phyloP scores from a whole-genome alignment of 768 basidiomycete genomes.

The Podaxis pistillaris region DNA sequence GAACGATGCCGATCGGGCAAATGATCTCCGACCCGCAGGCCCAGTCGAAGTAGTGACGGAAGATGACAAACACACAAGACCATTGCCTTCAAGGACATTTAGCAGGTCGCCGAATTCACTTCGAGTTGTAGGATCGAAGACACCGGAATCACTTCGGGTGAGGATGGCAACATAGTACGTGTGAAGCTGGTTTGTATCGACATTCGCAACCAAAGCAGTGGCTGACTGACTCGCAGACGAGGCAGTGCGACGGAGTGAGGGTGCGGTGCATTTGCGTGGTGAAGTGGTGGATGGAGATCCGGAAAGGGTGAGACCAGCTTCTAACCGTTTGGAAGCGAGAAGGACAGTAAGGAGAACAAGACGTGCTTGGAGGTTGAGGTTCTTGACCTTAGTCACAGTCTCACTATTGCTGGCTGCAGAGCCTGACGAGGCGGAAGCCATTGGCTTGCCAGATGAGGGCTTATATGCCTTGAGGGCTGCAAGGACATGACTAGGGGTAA shows the following conservation, averaged over 20 bases:
- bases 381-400: slow-evolving; percentile 60
- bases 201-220: slow-evolving; percentile 26
- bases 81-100: slow-evolving; percentile 70
- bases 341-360: slow-evolving; percentile 64
- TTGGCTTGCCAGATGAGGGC: slow-evolving; percentile 36
- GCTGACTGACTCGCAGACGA: slow-evolving; percentile 29
- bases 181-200: slow-evolving; percentile 64
- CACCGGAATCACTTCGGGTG: slow-evolving; percentile 47
- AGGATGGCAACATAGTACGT: slow-evolving; percentile 62
- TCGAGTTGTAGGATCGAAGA: slow-evolving; percentile 65
- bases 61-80: slow-evolving; percentile 50
- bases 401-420: slow-evolving; percentile 49
- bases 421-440: slow-evolving; percentile 22
- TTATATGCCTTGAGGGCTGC: slow-evolving; percentile 73
- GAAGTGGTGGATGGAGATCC: slow-evolving; percentile 32
- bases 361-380: slow-evolving; percentile 73
- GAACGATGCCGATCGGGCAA: slow-evolving; percentile 62
- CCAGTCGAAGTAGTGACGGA: slow-evolving; percentile 35
- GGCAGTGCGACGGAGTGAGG: slow-evolving; percentile 53
- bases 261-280: slow-evolving; percentile 34
- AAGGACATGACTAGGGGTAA: slow-evolving; percentile 69
- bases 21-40: slow-evolving; percentile 43
- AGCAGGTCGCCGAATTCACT: slow-evolving; percentile 77
- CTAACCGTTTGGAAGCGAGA: slow-evolving; percentile 61
- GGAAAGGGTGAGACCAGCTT: slow-evolving; percentile 53